Conservation (phyloP, 139 green algal genomes). For the Haematococcus lacustris region DNA sequence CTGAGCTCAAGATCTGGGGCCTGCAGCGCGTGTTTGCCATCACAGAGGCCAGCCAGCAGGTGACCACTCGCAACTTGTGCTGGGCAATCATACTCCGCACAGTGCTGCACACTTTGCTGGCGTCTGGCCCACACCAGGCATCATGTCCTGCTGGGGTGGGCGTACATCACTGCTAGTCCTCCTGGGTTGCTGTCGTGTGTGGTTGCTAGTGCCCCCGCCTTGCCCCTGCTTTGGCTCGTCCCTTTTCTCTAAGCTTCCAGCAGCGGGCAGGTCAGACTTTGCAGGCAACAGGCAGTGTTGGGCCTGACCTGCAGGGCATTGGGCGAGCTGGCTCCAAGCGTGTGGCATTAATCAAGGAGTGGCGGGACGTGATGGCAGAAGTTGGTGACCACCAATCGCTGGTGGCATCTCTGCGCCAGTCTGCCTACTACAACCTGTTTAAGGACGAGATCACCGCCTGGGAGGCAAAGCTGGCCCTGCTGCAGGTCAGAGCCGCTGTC, state of each 20-base stretch:
- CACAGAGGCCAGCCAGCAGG: slow-evolving; percentile 7
- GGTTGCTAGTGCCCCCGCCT: too few species aligned
- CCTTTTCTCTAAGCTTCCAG: too few species aligned
- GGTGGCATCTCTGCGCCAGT: slow-evolving; percentile 58
- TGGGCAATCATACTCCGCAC: too few species aligned
- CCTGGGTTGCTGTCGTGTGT: too few species aligned
- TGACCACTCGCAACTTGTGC: too few species aligned
- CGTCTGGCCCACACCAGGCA: too few species aligned
- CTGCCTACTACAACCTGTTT: slow-evolving; percentile 57
- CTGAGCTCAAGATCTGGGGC: slow-evolving; percentile 75
- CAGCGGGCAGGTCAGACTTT: too few species aligned
- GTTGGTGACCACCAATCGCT: slow-evolving; percentile 72
- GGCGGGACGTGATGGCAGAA: slow-evolving; percentile 71
- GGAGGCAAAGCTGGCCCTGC: slow-evolving; percentile 50
- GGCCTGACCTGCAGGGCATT: background rate
- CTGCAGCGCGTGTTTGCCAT: slow-evolving; percentile 57
- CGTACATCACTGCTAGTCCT: too few species aligned
- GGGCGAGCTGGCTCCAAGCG: slow-evolving; percentile 8
- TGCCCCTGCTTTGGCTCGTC: too few species aligned
- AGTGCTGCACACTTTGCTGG: too few species aligned
- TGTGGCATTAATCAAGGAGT: slow-evolving; percentile 73
- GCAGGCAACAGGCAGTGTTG: too few species aligned
- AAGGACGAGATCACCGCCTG: slow-evolving; percentile 50
- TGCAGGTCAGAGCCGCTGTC: slow-evolving; percentile 22
- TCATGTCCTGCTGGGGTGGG: too few species aligned